phyloP scores from a whole-genome alignment of 441 rosid species.

The California macrophylla region DNA sequence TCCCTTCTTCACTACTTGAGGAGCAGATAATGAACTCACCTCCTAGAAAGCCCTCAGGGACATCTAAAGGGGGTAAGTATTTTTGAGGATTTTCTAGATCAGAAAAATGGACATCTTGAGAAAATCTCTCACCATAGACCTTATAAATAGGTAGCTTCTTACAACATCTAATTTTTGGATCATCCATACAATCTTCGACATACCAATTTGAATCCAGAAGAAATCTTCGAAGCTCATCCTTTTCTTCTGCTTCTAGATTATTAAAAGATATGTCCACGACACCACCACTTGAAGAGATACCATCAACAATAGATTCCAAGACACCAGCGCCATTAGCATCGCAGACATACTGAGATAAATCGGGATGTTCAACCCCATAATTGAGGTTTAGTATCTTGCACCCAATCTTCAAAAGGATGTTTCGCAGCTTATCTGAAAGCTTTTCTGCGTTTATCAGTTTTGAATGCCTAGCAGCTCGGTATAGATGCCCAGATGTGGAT shows the following conservation, averaged over 20 bases:
- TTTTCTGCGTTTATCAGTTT: conserved; percentile 58
- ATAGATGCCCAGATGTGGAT: conserved; percentile 67
- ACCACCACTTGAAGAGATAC: conserved; percentile 38
- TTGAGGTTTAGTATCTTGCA: conserved; percentile 65
- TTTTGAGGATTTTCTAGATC: conserved; percentile 70
- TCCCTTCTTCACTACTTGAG: conserved; percentile 57
- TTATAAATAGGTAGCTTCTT: conserved; percentile 66
- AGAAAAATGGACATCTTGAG: conserved; percentile 47
- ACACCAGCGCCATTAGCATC: conserved; percentile 65
- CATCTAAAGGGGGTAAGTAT: conserved; percentile 68
- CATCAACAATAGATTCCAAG: conserved; percentile 64
- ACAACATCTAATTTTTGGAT: conserved; percentile 50
- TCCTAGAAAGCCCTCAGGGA: conserved; percentile 59
- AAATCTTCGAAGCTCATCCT: conserved; percentile 66
- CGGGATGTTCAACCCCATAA: conserved; percentile 60
- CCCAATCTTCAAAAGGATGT: conserved; percentile 67
- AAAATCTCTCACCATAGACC: conserved; percentile 45
- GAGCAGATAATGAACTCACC: conserved; percentile 53
- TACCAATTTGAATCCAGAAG: conserved; percentile 88
- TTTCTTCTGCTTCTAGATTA: conserved; percentile 53
- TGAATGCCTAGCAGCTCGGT: conserved; percentile 66
- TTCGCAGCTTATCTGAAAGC: conserved; percentile 52
- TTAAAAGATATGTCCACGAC: conserved; percentile 27
- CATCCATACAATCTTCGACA: conserved; percentile 42
- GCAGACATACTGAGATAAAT: conserved; percentile 60